Evolutionary conservation across 108 stramenopile species (phyloP).

Genomic region (Nitzschia sp.): DNA sequence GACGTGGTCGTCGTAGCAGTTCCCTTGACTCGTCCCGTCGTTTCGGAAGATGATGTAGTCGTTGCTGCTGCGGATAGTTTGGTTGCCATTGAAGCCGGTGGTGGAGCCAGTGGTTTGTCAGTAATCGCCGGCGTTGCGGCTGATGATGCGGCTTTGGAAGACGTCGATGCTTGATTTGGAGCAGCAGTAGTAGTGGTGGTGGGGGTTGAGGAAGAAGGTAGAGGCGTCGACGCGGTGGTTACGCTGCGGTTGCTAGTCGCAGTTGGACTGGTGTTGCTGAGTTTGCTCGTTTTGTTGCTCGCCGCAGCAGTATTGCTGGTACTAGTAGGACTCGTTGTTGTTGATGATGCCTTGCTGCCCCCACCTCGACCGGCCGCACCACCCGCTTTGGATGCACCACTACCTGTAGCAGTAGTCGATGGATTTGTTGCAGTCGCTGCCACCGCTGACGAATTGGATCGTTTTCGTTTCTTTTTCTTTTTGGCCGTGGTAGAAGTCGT

Average conservation of each 20-base stretch:
- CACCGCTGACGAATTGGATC: slow-evolving; percentile 10
- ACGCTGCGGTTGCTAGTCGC: no score
- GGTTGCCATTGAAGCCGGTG: background rate
- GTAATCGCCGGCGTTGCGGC: background rate
- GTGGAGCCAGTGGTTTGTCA: background rate
- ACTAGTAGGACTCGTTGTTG: no score
- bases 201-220: background rate
- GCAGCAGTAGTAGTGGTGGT: background rate
- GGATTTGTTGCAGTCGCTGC: no score
- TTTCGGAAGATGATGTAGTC: background rate
- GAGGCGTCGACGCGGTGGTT: no score
- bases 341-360: no score
- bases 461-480: slow-evolving; percentile 26
- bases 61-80: background rate
- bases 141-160: background rate
- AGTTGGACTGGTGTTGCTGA: background rate
- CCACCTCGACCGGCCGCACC: no score
- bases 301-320: no score
- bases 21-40: background rate
- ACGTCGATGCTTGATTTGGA: background rate
- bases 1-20: background rate
- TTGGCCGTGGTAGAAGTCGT: background rate
- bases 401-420: no score
- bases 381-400: no score
- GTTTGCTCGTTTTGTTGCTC: background rate